A percentile compares a stretch with the other conserved stretches of the same genome.
Evolutionary conservation across 129 eudicot genomes (phyloP).

Genomic region (Scalesia atractyloides): DNA sequence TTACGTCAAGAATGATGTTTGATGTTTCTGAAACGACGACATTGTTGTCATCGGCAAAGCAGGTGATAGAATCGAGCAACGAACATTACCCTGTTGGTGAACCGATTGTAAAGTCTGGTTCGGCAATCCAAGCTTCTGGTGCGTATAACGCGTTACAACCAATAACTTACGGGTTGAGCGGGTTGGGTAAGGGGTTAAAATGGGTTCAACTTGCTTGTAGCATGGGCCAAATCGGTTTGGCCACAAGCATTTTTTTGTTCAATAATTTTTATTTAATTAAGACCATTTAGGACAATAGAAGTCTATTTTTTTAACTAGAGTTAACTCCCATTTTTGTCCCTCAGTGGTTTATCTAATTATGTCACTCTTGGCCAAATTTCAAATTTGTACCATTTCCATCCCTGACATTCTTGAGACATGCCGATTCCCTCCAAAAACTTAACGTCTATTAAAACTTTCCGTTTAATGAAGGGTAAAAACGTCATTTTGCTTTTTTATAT

Average conservation of each 20-base stretch:
- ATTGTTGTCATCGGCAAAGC: slow-evolving; percentile 70
- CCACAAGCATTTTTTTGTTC: slow-evolving; percentile 2
- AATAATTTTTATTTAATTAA: not conserved
- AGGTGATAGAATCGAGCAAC: slow-evolving; percentile 59
- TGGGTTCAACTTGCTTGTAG: not conserved
- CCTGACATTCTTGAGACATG: too few species aligned
- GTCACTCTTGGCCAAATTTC: too few species aligned
- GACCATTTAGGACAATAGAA: not conserved
- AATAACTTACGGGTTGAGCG: not conserved
- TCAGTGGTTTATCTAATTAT: too few species aligned
- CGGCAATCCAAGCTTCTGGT: slow-evolving; percentile 97
- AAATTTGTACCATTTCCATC: too few species aligned
- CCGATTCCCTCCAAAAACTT: too few species aligned
- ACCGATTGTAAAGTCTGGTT: slow-evolving; percentile 71
- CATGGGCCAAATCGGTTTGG: not conserved
- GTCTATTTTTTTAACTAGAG: too few species aligned
- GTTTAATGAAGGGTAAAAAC: too few species aligned
- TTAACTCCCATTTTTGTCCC: too few species aligned
- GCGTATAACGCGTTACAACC: slow-evolving; percentile 25
- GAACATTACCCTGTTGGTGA: slow-evolving; percentile 83
- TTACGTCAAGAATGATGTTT: slow-evolving; percentile 10
- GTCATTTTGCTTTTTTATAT: too few species aligned
- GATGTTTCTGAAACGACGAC: slow-evolving; percentile 22
- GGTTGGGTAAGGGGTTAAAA: slow-evolving; percentile 1
- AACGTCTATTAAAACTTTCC: too few species aligned